These are phyloP conservation scores for Tuber umbilicatum DNA, from an alignment of 495 filamentous ascomycete genomes.

Conservation along the genomic window DNA sequence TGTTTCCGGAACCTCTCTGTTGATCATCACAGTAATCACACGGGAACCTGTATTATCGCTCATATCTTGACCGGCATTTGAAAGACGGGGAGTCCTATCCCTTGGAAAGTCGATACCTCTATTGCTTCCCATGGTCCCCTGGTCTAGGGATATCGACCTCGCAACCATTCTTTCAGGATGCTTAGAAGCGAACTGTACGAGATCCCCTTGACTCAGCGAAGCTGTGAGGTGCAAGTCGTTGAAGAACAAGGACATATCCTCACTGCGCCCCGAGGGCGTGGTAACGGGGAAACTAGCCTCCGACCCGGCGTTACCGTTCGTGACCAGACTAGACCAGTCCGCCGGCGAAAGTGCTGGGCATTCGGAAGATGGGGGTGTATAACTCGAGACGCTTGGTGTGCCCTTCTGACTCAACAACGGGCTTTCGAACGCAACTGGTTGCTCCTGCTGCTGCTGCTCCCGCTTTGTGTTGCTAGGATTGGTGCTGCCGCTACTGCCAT, in stretches of 20 bases:
- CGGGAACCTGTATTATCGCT: conserved; percentile 13
- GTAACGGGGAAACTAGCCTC: conserved; percentile 21
- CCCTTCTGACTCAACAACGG: conserved; percentile 13
- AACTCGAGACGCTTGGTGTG: conserved; percentile 13
- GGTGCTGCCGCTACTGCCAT: neutral
- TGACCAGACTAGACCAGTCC: conserved; percentile 23
- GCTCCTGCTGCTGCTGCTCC: conserved; percentile 4
- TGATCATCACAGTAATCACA: conserved; percentile 30
- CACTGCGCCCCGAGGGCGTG: conserved; percentile 23
- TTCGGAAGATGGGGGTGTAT: conserved; percentile 21
- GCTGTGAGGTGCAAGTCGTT: conserved; percentile 26
- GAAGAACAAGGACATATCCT: conserved; percentile 34
- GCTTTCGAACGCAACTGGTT: conserved; percentile 11
- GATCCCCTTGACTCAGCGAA: conserved; percentile 13
- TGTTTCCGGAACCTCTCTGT: conserved; percentile 32
- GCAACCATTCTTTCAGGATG: conserved; percentile 16
- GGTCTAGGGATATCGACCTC: conserved; percentile 22
- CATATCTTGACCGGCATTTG: conserved; percentile 4
- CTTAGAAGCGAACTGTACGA: conserved; percentile 18
- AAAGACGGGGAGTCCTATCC: neutral
- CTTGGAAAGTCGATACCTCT: conserved; percentile 9
- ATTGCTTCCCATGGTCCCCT: conserved; percentile 9
- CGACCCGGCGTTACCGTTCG: conserved; percentile 17
- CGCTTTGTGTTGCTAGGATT: neutral
- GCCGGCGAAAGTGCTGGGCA: conserved; percentile 26